Percentiles rank a stretch among this genome's conserved stretches.
Evolutionary conservation across 192 early-diverging fungal genomes (phyloP).

Genomic region (Coemansia sp.): DNA sequence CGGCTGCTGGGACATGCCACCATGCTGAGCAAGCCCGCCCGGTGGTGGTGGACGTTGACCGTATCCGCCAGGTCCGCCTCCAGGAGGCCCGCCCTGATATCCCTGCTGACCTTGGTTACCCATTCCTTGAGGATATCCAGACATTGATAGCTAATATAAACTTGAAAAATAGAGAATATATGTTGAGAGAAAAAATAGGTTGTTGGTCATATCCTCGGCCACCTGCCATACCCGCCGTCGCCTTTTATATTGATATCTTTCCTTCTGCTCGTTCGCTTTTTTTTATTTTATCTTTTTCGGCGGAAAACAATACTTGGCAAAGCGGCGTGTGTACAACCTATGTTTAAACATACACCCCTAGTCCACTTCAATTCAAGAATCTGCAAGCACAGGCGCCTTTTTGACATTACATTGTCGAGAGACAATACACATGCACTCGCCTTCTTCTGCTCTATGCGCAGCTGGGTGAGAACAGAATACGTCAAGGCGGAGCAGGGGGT

Average conservation of each 20-base stretch:
- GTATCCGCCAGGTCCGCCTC: not conserved
- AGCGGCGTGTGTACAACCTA: not conserved
- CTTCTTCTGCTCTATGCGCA: not conserved
- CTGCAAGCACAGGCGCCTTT: constrained; percentile 1
- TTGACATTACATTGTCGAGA: not conserved
- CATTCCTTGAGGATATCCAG: constrained; percentile 13
- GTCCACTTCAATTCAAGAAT: not conserved
- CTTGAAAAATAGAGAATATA: not conserved
- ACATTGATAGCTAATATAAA: not conserved
- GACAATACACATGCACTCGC: not conserved
- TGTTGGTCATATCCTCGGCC: not conserved
- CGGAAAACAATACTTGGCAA: not conserved
- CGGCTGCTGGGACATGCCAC: not conserved
- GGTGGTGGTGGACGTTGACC: not conserved
- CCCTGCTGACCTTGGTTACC: constrained; percentile 7
- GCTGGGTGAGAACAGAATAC: not conserved
- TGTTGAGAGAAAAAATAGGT: not conserved
- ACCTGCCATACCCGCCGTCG: not conserved
- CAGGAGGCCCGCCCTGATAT: not conserved
- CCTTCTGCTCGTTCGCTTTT: not conserved
- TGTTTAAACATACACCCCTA: constrained; percentile 1
- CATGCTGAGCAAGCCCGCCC: not conserved
- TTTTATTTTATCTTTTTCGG: not conserved
- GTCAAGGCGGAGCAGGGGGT: not conserved
- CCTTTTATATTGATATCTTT: not conserved